Evolutionary conservation across 345 rosid species (phyloP).

Genomic region (Eucalyptus albens): DNA sequence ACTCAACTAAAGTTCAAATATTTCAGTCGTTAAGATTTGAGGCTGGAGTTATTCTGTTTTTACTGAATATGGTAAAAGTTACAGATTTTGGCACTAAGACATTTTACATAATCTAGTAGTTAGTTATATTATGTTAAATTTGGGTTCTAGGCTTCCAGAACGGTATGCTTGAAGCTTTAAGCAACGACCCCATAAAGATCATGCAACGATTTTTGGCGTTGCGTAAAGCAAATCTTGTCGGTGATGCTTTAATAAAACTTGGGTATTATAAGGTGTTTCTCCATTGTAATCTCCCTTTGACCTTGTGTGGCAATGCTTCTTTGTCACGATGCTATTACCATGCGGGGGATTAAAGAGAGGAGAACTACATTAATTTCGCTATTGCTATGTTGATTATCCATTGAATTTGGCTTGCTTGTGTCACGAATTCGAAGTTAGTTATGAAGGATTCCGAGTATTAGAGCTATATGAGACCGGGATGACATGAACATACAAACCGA

Average conservation of each 20-base stretch:
- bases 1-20: not conserved
- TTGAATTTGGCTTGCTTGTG: not conserved
- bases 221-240: not conserved
- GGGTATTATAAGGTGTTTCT: not conserved
- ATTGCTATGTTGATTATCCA: not conserved
- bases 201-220: not conserved
- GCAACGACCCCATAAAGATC: not conserved
- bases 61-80: not conserved
- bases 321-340: not conserved
- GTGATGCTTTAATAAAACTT: not conserved
- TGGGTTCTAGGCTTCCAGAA: not conserved
- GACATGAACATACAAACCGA: not conserved
- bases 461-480: not conserved
- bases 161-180: not conserved
- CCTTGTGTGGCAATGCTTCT: not conserved
- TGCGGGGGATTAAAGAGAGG: not conserved
- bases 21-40: not conserved
- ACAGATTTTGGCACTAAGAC: not conserved
- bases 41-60: not conserved
- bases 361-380: not conserved
- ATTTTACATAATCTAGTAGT: not conserved
- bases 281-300: not conserved
- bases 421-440: not conserved
- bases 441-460: not conserved
- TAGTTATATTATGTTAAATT: not conserved